Conservation (phyloP, 805 yeast genomes). For the Sugiyamaella valdiviana region DNA sequence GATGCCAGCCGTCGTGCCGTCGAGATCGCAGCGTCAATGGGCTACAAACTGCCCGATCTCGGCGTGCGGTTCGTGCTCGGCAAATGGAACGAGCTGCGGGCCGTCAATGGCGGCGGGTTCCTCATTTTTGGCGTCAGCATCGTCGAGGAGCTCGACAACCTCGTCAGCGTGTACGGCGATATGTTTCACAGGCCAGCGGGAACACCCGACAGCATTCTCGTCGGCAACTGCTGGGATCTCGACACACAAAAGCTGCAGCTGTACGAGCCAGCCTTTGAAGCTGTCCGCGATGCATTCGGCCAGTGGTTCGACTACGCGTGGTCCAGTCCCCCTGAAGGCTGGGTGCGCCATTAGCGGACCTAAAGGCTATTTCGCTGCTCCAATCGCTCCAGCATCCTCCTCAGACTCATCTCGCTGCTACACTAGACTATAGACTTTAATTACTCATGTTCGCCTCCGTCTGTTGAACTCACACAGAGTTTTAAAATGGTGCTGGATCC, state of each 20-base stretch:
- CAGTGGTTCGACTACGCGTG: conserved; percentile 12
- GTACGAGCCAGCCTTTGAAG: conserved; percentile 9
- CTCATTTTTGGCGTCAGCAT: conserved; percentile 14
- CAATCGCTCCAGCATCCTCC: too few species aligned
- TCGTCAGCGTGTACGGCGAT: conserved; percentile 9
- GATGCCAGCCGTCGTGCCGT: conserved; percentile 41
- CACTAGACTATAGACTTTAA: too few species aligned
- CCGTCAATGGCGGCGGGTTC: conserved; percentile 16
- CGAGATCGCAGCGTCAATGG: conserved; percentile 34
- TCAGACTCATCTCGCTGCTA: too few species aligned
- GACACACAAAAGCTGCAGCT: conserved; percentile 3
- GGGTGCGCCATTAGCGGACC: too few species aligned
- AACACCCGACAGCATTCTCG: background rate
- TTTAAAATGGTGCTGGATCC: too few species aligned
- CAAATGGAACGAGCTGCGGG: conserved; percentile 39
- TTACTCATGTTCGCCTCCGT: too few species aligned
- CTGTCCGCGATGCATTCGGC: conserved; percentile 9
- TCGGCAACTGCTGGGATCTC: conserved; percentile 10
- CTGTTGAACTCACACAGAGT: too few species aligned
- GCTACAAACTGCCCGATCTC: conserved; percentile 68
- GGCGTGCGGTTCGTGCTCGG: conserved; percentile 70
- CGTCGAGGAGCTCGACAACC: conserved; percentile 11
- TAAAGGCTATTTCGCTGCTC: too few species aligned
- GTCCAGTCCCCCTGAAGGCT: conserved; percentile 11
- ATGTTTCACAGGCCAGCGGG: conserved; percentile 6